Percentiles rank a stretch among this genome's conserved stretches.
phyloP scores from a whole-genome alignment of 805 yeast species.

The Candida andamanensis region DNA sequence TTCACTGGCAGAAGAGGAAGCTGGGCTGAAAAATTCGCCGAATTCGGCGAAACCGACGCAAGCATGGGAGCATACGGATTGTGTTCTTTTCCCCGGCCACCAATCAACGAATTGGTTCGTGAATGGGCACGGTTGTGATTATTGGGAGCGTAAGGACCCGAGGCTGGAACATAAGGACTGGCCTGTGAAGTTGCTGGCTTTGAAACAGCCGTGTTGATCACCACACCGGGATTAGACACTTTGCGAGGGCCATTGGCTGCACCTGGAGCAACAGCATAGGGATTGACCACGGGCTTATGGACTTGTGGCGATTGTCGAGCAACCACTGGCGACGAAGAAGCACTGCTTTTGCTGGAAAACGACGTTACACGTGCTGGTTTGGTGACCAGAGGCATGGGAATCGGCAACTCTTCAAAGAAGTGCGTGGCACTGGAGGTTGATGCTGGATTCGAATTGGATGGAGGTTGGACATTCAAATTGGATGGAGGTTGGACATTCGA shows the following conservation, averaged over 20 bases:
- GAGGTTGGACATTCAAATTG: slow-evolving; percentile 1
- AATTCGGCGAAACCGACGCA: slow-evolving; percentile 4
- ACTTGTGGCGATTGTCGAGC: slow-evolving; percentile 9
- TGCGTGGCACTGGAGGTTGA: no score
- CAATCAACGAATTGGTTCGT: slow-evolving; percentile 36
- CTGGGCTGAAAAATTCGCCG: not conserved
- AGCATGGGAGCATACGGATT: slow-evolving; percentile 37
- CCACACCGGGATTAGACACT: slow-evolving; percentile 5
- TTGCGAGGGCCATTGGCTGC: not conserved
- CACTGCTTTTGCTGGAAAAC: slow-evolving; percentile 6
- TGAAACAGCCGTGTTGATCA: slow-evolving; percentile 22
- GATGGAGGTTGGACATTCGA: slow-evolving; percentile 4
- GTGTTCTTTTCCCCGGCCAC: slow-evolving; percentile 34
- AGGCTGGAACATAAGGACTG: slow-evolving; percentile 40
- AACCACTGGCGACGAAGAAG: slow-evolving; percentile 10
- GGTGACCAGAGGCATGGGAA: slow-evolving; percentile 25
- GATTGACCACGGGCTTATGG: slow-evolving; percentile 22
- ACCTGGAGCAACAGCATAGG: slow-evolving; percentile 16
- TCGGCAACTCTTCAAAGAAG: slow-evolving; percentile 59
- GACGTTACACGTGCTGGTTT: slow-evolving; percentile 25
- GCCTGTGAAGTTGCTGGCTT: slow-evolving; percentile 17
- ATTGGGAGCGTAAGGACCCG: slow-evolving; percentile 42
- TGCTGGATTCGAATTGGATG: not conserved
- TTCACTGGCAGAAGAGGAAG: not conserved
- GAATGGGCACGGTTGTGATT: slow-evolving; percentile 32